Percentiles rank a stretch among this genome's conserved stretches.
phyloP scores from a whole-genome alignment of 352 stramenopile species.

The Globisporangium viniferum region DNA sequence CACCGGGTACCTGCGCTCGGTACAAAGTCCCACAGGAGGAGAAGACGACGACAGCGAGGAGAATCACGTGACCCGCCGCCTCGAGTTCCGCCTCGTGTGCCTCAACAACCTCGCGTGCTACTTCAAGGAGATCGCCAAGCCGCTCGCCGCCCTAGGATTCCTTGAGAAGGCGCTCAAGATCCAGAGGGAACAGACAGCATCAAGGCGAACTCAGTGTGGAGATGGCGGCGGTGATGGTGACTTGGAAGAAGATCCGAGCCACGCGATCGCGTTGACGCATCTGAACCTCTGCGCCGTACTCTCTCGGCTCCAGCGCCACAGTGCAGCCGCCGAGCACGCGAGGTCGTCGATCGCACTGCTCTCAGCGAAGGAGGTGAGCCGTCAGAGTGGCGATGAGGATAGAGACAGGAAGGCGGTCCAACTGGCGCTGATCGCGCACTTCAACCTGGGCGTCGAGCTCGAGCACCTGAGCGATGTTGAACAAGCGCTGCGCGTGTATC shows the following conservation, averaged over 20 bases:
- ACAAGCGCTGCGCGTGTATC: constrained; percentile 22
- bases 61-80: constrained; percentile 23
- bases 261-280: constrained; percentile 44
- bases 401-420: constrained; percentile 12
- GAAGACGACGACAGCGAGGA: neutral
- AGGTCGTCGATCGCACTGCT: constrained; percentile 37
- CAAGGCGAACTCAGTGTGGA: neutral
- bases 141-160: constrained; percentile 35
- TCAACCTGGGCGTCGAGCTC: constrained; percentile 57
- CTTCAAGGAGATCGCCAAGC: constrained; percentile 39
- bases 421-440: constrained; percentile 48
- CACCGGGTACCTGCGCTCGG: constrained; percentile 33
- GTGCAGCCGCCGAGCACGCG: constrained; percentile 43
- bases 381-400: no score
- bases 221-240: neutral
- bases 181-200: constrained; percentile 27
- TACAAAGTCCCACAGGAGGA: neutral
- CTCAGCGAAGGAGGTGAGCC: neutral
- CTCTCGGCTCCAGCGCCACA: constrained; percentile 47
- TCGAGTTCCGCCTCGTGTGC: constrained; percentile 40
- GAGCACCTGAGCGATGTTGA: constrained; percentile 40
- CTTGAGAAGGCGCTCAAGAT: constrained; percentile 50
- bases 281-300: constrained; percentile 64
- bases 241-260: constrained; percentile 1
- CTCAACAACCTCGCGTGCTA: constrained; percentile 74